These are phyloP conservation scores for Solanum piurae DNA, from an alignment of 257 asterid species.

Conservation along the genomic window DNA sequence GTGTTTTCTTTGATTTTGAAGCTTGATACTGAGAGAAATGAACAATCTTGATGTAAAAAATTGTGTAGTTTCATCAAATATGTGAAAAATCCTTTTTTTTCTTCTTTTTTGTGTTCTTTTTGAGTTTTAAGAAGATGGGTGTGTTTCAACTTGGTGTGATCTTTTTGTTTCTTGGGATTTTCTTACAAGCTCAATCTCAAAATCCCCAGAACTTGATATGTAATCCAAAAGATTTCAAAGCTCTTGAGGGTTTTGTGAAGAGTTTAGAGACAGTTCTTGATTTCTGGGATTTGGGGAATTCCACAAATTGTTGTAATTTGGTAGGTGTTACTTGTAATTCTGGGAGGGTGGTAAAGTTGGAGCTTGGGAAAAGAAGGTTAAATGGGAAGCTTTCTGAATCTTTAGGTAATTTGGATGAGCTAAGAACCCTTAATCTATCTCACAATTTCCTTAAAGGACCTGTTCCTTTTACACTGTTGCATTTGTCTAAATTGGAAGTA, in stretches of 20 bases:
- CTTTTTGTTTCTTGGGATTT: conserved; percentile 13
- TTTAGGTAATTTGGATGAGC: conserved; percentile 49
- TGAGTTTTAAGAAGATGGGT: conserved; percentile 21
- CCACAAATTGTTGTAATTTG: conserved; percentile 59
- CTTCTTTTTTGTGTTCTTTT: background rate
- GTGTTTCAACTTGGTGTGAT: conserved; percentile 14
- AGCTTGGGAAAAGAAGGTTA: conserved; percentile 33
- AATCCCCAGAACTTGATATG: conserved; percentile 39
- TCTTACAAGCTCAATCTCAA: conserved; percentile 15
- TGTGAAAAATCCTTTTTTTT: background rate
- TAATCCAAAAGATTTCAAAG: conserved; percentile 36
- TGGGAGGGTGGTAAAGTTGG: conserved; percentile 46
- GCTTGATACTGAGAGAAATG: background rate
- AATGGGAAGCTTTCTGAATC: conserved; percentile 39
- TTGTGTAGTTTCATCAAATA: background rate
- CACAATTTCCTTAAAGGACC: conserved; percentile 42
- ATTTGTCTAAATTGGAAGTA: conserved; percentile 36
- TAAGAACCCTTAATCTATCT: conserved; percentile 56
- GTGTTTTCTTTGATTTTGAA: background rate
- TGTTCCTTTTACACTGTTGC: conserved; percentile 42
- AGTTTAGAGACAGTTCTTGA: conserved; percentile 26
- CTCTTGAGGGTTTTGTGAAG: conserved; percentile 29
- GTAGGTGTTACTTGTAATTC: conserved; percentile 45
- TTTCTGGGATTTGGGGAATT: conserved; percentile 37
- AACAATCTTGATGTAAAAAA: background rate